Percentiles rank a stretch among this genome's conserved stretches.
Conservation (phyloP, 148 eudicot species). For the Polygonum maritimum region DNA sequence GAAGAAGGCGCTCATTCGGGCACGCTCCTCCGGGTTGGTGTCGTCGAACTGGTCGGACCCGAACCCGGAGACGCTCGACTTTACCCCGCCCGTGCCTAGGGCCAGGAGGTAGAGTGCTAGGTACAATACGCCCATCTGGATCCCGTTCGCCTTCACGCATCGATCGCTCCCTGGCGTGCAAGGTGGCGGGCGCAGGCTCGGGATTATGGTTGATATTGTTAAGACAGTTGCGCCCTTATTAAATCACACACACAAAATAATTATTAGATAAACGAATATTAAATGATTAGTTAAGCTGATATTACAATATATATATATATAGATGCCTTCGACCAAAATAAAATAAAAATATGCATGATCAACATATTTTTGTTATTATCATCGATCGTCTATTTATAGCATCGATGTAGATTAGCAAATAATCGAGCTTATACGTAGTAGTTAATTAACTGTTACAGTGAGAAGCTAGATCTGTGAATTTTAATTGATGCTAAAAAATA, state of each 20-base stretch:
- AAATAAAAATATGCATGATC: too few species aligned
- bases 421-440: too few species aligned
- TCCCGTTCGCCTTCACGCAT: constrained; percentile 20
- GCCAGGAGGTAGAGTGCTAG: constrained; percentile 45
- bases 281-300: too few species aligned
- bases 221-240: constrained; percentile 26
- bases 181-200: constrained; percentile 29
- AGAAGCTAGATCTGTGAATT: too few species aligned
- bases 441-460: too few species aligned
- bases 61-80: constrained; percentile 57
- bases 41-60: constrained; percentile 66
- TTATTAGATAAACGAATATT: neutral
- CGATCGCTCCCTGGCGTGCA: constrained; percentile 7
- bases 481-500: neutral
- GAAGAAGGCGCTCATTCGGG: constrained; percentile 42
- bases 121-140: constrained; percentile 35
- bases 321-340: too few species aligned
- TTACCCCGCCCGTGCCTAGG: constrained; percentile 64
- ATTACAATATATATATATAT: too few species aligned
- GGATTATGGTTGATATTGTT: constrained; percentile 27
- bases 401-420: too few species aligned
- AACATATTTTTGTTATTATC: too few species aligned
- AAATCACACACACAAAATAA: neutral
- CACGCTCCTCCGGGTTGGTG: constrained; percentile 24
- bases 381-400: too few species aligned